phyloP scores from a whole-genome alignment of 202 grass and related monocot genomes.

The Dendrocalamus latiflorus region DNA sequence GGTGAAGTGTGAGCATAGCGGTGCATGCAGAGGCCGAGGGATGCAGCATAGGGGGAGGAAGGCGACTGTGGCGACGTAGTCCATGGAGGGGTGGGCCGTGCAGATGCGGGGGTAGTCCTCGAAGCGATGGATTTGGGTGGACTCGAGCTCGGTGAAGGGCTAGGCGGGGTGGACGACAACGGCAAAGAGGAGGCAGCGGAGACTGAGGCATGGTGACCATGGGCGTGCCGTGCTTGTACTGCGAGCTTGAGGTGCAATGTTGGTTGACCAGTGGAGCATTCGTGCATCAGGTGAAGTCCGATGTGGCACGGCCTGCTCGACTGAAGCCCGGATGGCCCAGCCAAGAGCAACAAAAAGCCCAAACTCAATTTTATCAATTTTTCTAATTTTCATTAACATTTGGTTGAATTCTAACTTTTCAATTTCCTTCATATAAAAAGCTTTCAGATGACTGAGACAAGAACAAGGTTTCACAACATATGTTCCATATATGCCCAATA shows the following conservation, averaged over 20 bases:
- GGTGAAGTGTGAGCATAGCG: too few relatives aligned
- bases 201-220: conserved; percentile 15
- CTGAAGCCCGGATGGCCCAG: background rate
- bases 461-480: background rate
- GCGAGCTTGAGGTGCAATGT: background rate
- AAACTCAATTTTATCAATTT: background rate
- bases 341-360: background rate
- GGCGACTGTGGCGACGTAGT: conserved; percentile 59
- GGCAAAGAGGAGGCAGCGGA: background rate
- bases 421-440: too few relatives aligned
- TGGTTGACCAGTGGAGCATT: background rate
- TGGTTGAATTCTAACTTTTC: too few relatives aligned
- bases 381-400: too few relatives aligned
- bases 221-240: background rate
- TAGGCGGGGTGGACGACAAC: background rate
- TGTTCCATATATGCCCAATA: background rate
- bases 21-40: too few relatives aligned
- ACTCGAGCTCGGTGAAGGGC: conserved; percentile 46
- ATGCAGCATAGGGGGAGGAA: conserved; percentile 63
- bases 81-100: conserved; percentile 60
- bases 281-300: background rate
- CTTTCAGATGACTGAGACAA: too few relatives aligned
- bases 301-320: background rate
- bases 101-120: conserved; percentile 79
- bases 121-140: conserved; percentile 55